Evolutionary conservation across 1,139 yeast genomes (phyloP), one percentile per base, ranked within the genome.

Genomic region (Arxiozyma bovina): DNA sequence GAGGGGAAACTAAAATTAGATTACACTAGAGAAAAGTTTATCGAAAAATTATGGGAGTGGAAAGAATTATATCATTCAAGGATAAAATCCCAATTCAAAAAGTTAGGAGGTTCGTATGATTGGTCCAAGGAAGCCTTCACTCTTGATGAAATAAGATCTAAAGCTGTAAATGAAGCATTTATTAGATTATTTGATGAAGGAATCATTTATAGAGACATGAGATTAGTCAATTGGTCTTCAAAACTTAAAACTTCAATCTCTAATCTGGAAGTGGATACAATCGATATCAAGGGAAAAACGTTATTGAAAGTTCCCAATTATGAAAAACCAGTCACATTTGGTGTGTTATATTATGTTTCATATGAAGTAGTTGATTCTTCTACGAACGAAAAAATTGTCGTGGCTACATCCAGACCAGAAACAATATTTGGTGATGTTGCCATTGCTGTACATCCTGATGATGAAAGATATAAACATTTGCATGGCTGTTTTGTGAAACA

Each of bases 331-430:
- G 82, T 93, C 61, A 97, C 91, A 73, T 91, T 93, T 73, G 99
- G 99, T 77, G 94, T 87, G 21, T 77, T 93, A 68, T 91, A 97
- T 18, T 86, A 94, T 27, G 88, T 89, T 71, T 94, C 96, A n/a
- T 93, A 93, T 72, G 87, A 81, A 57, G 90, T 93, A 56, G 91
- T 85, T 58, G 86, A 77, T 54, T 81, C 90, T 15, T 54, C 55
- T n/a, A 47, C 46, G 7, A 93, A 87, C 61, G 99, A 93, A 73
- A 85, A 80, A 71, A 68, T 93, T 56, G 77, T 91, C 56, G 96
- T 93, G 58, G 98, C 99, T 45, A 93, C 99, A 51, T 93, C 99
- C 49, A 93, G 98, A 80, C 99, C 98, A 50, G 99, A 93, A 74
- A 93, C 99, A 55, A 77, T 93, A 64, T 90, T 93, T 67, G 99